phyloP scores from a whole-genome alignment of 1,139 yeast species.

The Zygoascus sp. region DNA sequence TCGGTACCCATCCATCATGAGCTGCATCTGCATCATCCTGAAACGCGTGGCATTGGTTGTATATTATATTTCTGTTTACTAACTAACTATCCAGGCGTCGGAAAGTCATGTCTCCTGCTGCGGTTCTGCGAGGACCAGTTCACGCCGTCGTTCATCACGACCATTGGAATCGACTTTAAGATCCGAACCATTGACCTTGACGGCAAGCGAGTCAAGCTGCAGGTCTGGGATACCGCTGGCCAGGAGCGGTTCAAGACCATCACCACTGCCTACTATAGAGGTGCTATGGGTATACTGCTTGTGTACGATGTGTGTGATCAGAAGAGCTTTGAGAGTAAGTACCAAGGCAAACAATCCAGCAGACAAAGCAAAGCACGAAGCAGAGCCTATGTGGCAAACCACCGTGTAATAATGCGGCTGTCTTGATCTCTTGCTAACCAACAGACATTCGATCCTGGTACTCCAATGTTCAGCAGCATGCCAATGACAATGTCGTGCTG shows the following conservation, averaged over 20 bases:
- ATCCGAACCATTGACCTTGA: conserved; percentile 93
- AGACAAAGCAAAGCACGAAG: neutral
- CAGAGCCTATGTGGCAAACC: neutral
- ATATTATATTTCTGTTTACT: neutral
- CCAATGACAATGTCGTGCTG: conserved; percentile 91
- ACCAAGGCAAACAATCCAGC: neutral
- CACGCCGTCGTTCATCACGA: conserved; percentile 93
- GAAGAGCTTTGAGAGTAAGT: conserved; percentile 66
- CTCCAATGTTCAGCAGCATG: conserved; percentile 92
- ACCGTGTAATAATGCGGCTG: too few species aligned
- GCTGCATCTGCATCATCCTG: neutral
- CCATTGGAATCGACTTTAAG: conserved; percentile 97
- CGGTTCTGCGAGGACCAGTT: conserved; percentile 96
- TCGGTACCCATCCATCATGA: too few species aligned
- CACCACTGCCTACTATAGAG: conserved; percentile 96
- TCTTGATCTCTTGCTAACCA: conserved; percentile 19
- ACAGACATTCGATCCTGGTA: conserved; percentile 74
- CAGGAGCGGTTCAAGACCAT: conserved; percentile 97
- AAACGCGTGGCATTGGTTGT: neutral
- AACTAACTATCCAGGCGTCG: conserved; percentile 51
- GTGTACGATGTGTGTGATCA: conserved; percentile 97
- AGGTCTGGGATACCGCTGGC: conserved; percentile 99
- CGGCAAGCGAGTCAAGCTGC: conserved; percentile 88
- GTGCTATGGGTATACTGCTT: conserved; percentile 96
- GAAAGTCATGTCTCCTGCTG: conserved; percentile 88